phyloP scores from a whole-genome alignment of 2,329 filamentous ascomycete genomes.

The Knoxdaviesia proteae region DNA sequence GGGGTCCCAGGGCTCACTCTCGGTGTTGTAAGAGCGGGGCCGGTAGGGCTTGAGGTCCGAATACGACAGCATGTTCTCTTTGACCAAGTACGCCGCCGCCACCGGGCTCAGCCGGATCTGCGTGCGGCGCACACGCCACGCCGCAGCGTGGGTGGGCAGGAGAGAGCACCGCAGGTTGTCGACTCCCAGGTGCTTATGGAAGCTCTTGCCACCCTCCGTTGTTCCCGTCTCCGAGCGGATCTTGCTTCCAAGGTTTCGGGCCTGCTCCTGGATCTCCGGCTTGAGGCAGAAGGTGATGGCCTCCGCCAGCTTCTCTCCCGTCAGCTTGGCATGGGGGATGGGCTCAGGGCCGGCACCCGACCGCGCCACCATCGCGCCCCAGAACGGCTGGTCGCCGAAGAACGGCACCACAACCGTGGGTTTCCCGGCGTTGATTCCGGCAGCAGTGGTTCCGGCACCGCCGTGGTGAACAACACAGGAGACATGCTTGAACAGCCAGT shows the following conservation, averaged over 20 bases:
- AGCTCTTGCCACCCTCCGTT: slow-evolving; percentile 41
- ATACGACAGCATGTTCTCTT: slow-evolving; percentile 42
- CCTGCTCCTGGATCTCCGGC: slow-evolving; percentile 35
- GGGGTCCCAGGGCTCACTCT: slow-evolving; percentile 60
- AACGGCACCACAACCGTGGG: slow-evolving; percentile 74
- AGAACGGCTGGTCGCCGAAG: slow-evolving; percentile 71
- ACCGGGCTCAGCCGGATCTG: slow-evolving; percentile 49
- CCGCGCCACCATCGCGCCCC: slow-evolving; percentile 55
- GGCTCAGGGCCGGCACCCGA: slow-evolving; percentile 54
- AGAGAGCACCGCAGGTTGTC: slow-evolving; percentile 50
- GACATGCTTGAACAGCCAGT: slow-evolving; percentile 71
- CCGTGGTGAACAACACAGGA: slow-evolving; percentile 74
- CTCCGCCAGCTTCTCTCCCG: slow-evolving; percentile 40
- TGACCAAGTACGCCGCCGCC: slow-evolving; percentile 48
- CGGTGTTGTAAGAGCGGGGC: slow-evolving; percentile 48
- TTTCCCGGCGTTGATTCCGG: slow-evolving; percentile 60
- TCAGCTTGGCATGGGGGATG: slow-evolving; percentile 48
- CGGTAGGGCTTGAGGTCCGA: slow-evolving; percentile 49
- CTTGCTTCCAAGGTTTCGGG: slow-evolving; percentile 34
- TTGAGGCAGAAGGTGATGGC: slow-evolving; percentile 41
- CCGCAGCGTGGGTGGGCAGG: slow-evolving; percentile 45
- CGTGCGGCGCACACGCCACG: slow-evolving; percentile 53
- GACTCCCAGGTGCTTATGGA: slow-evolving; percentile 48
- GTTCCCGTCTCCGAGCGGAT: slow-evolving; percentile 48
- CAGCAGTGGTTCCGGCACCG: slow-evolving; percentile 71